These are phyloP conservation scores for Podila epigama DNA, from an alignment of 192 early-diverging fungal genomes.

Conservation along the genomic window DNA sequence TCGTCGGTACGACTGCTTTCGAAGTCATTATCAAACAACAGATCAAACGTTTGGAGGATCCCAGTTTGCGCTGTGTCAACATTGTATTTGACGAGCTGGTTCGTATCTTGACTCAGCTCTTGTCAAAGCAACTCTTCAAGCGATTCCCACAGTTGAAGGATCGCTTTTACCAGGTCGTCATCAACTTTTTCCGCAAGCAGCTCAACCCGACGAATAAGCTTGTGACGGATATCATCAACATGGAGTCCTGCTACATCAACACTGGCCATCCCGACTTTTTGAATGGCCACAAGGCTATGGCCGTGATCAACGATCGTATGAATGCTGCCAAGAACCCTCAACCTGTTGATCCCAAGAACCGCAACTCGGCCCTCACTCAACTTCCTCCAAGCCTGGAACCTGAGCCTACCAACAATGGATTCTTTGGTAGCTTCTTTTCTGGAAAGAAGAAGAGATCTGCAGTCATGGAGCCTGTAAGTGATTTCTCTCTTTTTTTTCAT, in stretches of 20 bases:
- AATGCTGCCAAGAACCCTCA: slow-evolving; percentile 69
- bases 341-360: slow-evolving; percentile 41
- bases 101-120: slow-evolving; percentile 90
- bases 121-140: slow-evolving; percentile 93
- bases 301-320: slow-evolving; percentile 88
- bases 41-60: slow-evolving; percentile 98
- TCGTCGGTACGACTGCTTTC: slow-evolving; percentile 98
- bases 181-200: slow-evolving; percentile 93
- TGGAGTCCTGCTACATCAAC: slow-evolving; percentile 98
- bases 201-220: slow-evolving; percentile 95
- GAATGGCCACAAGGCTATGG: slow-evolving; percentile 94
- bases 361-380: slow-evolving; percentile 26
- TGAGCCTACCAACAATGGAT: slow-evolving; percentile 66
- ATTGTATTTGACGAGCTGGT: slow-evolving; percentile 99
- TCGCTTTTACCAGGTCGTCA: slow-evolving; percentile 91
- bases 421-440: slow-evolving; percentile 98
- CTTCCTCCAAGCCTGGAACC: slow-evolving; percentile 44
- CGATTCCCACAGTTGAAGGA: slow-evolving; percentile 96
- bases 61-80: slow-evolving; percentile 92
- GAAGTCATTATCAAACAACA: slow-evolving; percentile 99
- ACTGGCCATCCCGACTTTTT: slow-evolving; percentile 99
- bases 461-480: slow-evolving; percentile 73
- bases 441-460: slow-evolving; percentile 78
- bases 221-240: slow-evolving; percentile 88
- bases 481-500: not conserved